Base-by-base conservation (phyloP, 345 rosid species). In the Eucalyptus camaldulensis region DNA sequence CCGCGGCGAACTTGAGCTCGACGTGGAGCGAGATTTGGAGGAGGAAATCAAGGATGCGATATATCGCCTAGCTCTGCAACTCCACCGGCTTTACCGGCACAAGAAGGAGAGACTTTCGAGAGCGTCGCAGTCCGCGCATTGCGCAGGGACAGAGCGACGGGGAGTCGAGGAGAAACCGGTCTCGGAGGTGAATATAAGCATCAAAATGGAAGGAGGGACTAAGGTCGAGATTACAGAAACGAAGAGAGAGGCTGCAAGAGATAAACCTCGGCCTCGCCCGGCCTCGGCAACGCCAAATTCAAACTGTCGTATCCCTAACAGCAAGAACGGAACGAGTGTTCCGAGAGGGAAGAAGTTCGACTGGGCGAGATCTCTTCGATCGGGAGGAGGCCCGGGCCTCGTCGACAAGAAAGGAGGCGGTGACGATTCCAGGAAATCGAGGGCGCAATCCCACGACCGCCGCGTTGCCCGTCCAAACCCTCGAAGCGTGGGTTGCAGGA, bases 31-130 rank as follows among this genome's bases (percentile, higher is more conserved):
- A 86, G 92, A 93, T 88, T 91, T 97, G 92, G 99, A 97, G 93
- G 95, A 94, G 58, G 98, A 95, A 88, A 94, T 97, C 80, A 97
- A 96, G 86, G 98, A 93, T 60, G 96, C 94, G 80, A 96, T 96
- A 13, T 95, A 93, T 90, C 93, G 90, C 86, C 95, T 95, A 6
- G 95, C 98, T 54, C 89, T 96, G 14, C 95, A 95, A 90, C 92
- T 97, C 69, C 96, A 94, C 85, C 90, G 96, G 40, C 93, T 97
- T 60, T 95, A 97, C 91, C 95, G 76, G 33, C 95, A 93, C 89
- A 91, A 92, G 90, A 94, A 90, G 49, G 94, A 94, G 92, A 94
- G 95, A 87, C 88, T 86, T 31, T 87, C 72, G 31, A 88, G 92
- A 89, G 83, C 87, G 87, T 25, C 43, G 6, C 83, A 25, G 31